Conservation (phyloP, 176 grass and related monocot species). For the Secale cereale region DNA sequence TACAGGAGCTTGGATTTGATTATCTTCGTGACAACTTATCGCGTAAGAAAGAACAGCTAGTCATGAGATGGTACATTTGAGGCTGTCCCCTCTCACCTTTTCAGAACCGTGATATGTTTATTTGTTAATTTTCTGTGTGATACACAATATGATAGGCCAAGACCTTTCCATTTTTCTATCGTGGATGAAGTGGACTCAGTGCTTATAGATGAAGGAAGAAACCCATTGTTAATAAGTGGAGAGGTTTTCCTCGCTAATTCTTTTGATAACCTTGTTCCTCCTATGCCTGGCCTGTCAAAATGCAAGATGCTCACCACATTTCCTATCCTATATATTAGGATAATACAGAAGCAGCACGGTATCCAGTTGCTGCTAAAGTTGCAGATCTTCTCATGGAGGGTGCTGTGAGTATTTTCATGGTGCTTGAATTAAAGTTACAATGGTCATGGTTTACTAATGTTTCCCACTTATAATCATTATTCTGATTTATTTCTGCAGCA, state of each 20-base stretch:
- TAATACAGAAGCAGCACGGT: constrained; percentile 72
- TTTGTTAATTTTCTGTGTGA: constrained; percentile 7
- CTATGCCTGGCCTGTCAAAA: neutral
- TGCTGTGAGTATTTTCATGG: constrained; percentile 63
- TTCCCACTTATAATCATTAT: constrained; percentile 19
- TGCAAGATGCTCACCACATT: constrained; percentile 14
- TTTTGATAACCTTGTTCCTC: constrained; percentile 9
- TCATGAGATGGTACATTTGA: constrained; percentile 90
- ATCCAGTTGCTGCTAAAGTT: constrained; percentile 89
- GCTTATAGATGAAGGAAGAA: constrained; percentile 96
- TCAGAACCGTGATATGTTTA: neutral
- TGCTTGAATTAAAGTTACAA: constrained; percentile 19
- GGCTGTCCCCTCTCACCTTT: constrained; percentile 6
- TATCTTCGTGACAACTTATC: constrained; percentile 92
- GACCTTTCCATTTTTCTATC: constrained; percentile 90
- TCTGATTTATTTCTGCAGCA: constrained; percentile 58
- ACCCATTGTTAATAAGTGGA: constrained; percentile 91
- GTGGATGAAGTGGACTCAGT: constrained; percentile 97
- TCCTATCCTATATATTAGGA: constrained; percentile 52
- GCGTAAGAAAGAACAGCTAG: constrained; percentile 65
- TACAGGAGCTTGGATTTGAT: constrained; percentile 97
- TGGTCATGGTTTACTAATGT: neutral
- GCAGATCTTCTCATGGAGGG: constrained; percentile 78
- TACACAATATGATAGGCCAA: constrained; percentile 62
- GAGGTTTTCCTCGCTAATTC: constrained; percentile 54